Base-by-base conservation (phyloP, 768 basidiomycete species). In the Boletellus sp. region DNA sequence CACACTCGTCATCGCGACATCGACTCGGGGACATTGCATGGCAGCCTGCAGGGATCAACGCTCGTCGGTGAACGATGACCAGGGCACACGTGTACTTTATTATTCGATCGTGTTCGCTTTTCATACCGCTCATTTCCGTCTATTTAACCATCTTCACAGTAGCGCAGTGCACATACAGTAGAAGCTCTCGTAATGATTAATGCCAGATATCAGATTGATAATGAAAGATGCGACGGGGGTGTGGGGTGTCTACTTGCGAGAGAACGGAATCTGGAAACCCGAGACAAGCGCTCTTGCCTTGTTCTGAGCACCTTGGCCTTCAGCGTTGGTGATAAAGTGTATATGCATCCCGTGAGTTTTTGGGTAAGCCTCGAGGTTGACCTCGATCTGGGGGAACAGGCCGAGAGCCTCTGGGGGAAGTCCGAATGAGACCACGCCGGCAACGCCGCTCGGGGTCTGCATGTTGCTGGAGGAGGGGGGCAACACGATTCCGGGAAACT, bases 321-420 rank as follows among this genome's bases (percentile, higher is more conserved):
- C 74, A 5, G 90, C 88, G 63, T 87, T 92, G 19, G 95, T 97
- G 50, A 94, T 77, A 64, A 95, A 94, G 65, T 94, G 90, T 33
- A 99, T 84, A 63, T 97, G 90, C 81, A 99, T 90, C 17, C 95
- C 95, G 61, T 85, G 86, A 40, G 81, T 65, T 56, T 80, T 81
- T 6, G 93, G 91, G 65, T 97, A 99, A 24, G 88, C 71, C 62
- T 97, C 94, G 37, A 87, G 69, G 66, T 96, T 96, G 68, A 93
- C 85, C 72, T 98, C 95, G 49, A 98, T 87, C 71, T 95, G 90
- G 1, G 95, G 95, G 75, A 97, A 99, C 59, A 94, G 78, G 7
- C 78, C 83, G 79, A 99, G 86, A 1, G 94, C 92, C 4, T 74
- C 70, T 1, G 91, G 84, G 0, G 87, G 82, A 3, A 99, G 75